phyloP scores from a whole-genome alignment of 78 protist species.

The Planoprotostelium fungivorum region DNA sequence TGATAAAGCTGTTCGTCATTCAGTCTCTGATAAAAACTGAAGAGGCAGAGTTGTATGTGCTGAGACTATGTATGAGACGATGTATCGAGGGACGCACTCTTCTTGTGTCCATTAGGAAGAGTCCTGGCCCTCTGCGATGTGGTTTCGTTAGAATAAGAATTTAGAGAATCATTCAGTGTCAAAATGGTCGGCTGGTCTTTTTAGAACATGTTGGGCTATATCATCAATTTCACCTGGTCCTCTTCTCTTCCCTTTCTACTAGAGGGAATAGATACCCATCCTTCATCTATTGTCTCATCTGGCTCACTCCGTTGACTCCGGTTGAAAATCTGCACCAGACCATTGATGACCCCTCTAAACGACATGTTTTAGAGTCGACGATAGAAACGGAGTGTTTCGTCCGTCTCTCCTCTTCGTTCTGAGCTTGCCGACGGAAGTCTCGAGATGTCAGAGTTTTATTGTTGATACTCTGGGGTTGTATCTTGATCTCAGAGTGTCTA shows the following conservation, averaged over 20 bases:
- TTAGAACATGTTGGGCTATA: neutral
- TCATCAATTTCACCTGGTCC: neutral
- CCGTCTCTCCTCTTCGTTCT: too few species aligned
- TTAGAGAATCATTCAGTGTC: neutral
- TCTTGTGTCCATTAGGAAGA: neutral
- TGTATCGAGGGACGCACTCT: neutral
- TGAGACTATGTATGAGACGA: neutral
- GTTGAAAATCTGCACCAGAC: neutral
- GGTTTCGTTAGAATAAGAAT: too few species aligned
- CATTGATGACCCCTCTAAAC: neutral
- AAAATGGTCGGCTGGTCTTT: neutral
- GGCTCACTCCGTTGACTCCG: neutral
- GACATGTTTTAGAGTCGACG: too few species aligned
- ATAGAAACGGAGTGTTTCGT: too few species aligned
- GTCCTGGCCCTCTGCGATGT: too few species aligned
- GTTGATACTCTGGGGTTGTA: too few species aligned
- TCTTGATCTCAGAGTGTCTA: too few species aligned
- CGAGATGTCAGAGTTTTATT: too few species aligned
- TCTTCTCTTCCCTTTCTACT: neutral
- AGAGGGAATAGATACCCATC: neutral
- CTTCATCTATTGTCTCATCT: neutral
- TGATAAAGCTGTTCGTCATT: neutral
- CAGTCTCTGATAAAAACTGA: neutral
- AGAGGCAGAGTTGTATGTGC: neutral
- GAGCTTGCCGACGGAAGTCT: too few species aligned